Conservation (phyloP, 2,329 filamentous ascomycete genomes). For the Apiospora aurea region DNA sequence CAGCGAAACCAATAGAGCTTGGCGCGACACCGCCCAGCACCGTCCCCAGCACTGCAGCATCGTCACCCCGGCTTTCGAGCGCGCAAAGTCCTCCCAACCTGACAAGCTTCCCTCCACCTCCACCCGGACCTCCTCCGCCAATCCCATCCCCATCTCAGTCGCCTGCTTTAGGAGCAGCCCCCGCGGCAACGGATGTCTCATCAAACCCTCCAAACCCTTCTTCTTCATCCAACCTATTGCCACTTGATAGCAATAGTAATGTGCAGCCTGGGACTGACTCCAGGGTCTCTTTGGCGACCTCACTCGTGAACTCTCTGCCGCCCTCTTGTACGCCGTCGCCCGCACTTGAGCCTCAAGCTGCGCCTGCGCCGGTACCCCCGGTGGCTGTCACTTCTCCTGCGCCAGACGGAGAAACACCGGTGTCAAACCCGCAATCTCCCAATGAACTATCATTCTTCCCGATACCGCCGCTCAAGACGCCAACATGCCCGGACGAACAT, state of each 20-base stretch:
- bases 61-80: neutral
- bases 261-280: neutral
- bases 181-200: neutral
- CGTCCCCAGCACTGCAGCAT: neutral
- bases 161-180: neutral
- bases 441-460: slow-evolving; percentile 28
- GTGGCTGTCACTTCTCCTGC: neutral
- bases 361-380: neutral
- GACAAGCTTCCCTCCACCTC: slow-evolving; percentile 31
- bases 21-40: neutral
- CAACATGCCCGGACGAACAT: slow-evolving; percentile 13
- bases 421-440: slow-evolving; percentile 27
- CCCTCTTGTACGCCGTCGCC: neutral
- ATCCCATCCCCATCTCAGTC: slow-evolving; percentile 9
- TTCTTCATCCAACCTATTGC: neutral
- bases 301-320: neutral
- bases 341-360: neutral
- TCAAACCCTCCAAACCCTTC: neutral
- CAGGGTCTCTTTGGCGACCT: neutral
- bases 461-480: slow-evolving; percentile 23
- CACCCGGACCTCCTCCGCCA: slow-evolving; percentile 30
- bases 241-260: neutral
- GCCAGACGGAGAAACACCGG: neutral
- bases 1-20: neutral
- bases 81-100: slow-evolving; percentile 21